Conservation (phyloP, 148 eudicot species). For the Mesembryanthemum crystallinum region DNA sequence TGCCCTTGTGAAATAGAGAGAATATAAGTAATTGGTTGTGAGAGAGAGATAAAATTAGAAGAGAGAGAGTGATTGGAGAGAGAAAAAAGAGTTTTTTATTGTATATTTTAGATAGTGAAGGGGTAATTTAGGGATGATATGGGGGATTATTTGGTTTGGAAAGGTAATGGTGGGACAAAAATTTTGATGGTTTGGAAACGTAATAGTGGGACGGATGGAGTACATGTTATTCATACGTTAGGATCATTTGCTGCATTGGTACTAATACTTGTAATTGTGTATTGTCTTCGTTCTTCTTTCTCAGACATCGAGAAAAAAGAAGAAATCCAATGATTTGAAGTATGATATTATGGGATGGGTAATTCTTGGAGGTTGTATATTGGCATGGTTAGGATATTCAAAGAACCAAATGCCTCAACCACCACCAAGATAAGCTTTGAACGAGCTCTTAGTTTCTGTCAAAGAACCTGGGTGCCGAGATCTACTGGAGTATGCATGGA, state of each 20-base stretch:
- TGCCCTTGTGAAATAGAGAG: no score
- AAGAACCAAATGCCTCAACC: constrained; percentile 70
- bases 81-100: no score
- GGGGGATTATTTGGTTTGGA: no score
- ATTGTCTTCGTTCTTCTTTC: background rate
- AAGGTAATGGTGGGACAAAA: no score
- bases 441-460: constrained; percentile 2
- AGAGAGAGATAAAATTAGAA: no score
- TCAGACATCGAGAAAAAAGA: constrained; percentile 39
- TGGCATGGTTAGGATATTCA: constrained; percentile 75
- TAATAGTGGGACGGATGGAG: no score
- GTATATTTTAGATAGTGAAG: no score
- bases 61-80: no score
- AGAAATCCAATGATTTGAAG: constrained; percentile 30
- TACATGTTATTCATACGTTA: background rate
- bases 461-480: background rate
- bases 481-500: constrained; percentile 1
- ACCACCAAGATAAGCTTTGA: constrained; percentile 48
- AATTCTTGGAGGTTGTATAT: constrained; percentile 73
- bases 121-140: no score
- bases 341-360: constrained; percentile 48
- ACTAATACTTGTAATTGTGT: background rate
- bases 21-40: no score
- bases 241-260: background rate
- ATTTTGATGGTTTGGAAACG: no score